Percentiles rank a stretch among this genome's conserved stretches.
These are phyloP conservation scores for Pleurotus djamor DNA, from an alignment of 768 basidiomycete genomes.

Conservation along the genomic window DNA sequence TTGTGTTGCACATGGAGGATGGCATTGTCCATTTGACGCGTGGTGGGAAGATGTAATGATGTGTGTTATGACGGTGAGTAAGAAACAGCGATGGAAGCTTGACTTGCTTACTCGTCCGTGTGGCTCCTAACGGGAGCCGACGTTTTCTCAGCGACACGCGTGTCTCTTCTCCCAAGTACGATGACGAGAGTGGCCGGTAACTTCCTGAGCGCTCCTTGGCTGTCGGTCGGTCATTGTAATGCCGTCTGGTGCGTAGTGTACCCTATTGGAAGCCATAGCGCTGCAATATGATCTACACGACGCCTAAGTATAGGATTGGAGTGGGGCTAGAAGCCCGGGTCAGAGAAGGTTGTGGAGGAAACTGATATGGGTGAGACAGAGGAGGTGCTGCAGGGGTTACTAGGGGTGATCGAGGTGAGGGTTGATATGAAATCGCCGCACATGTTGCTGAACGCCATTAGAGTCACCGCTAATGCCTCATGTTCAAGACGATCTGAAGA, in stretches of 20 bases:
- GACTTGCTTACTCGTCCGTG: neutral
- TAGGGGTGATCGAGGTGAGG: neutral
- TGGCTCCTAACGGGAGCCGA: neutral
- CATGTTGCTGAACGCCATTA: neutral
- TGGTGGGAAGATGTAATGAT: neutral
- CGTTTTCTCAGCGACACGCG: neutral
- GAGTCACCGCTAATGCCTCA: neutral
- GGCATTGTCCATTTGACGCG: conserved; percentile 1
- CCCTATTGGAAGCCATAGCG: neutral
- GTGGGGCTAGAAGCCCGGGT: neutral
- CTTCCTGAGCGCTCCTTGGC: conserved; percentile 3
- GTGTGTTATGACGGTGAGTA: neutral
- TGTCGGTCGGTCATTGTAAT: neutral
- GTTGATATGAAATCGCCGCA: neutral
- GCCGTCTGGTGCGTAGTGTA: neutral
- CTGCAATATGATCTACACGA: neutral
- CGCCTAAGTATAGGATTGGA: neutral
- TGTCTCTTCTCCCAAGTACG: neutral
- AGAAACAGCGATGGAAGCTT: neutral
- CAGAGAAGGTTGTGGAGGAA: neutral
- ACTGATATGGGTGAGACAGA: neutral
- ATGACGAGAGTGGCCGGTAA: neutral
- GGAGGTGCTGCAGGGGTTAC: neutral
- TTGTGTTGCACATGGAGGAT: neutral
- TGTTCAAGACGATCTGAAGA: neutral